Conservation (phyloP, 192 early-diverging fungal genomes). For the Neocallimastix lanati region DNA sequence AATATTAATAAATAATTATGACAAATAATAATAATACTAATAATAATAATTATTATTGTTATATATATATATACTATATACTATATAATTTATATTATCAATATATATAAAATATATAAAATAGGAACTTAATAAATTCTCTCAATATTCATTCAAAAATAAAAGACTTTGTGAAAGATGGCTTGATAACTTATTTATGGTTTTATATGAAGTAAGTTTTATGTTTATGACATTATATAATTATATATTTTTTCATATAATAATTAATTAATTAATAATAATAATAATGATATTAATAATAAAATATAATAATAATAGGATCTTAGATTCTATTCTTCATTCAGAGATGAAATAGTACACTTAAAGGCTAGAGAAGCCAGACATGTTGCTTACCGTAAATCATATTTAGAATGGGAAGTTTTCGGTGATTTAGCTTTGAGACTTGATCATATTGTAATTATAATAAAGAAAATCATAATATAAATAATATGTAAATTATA, state of each 20-base stretch:
- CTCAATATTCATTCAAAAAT: conserved; percentile 42
- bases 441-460: conserved; percentile 59
- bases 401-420: conserved; percentile 94
- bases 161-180: conserved; percentile 98
- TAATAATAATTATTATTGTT: too few relatives aligned
- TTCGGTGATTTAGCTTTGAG: conserved; percentile 82
- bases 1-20: too few relatives aligned
- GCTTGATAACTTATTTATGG: conserved; percentile 99
- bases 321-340: conserved; percentile 80
- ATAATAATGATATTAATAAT: too few relatives aligned
- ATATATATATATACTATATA: too few relatives aligned
- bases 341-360: conserved; percentile 72
- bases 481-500: too few relatives aligned
- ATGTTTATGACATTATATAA: too few relatives aligned
- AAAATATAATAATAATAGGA: conserved; percentile 9
- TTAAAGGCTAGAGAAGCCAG: conserved; percentile 21
- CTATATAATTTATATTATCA: too few relatives aligned
- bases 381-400: conserved; percentile 71
- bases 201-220: conserved; percentile 77
- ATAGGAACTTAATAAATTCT: conserved; percentile 18
- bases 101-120: too few relatives aligned
- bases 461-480: too few relatives aligned
- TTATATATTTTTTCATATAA: too few relatives aligned
- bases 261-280: too few relatives aligned
- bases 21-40: too few relatives aligned